A percentile compares a stretch with the other conserved stretches of the same genome.
phyloP scores from a whole-genome alignment of 371 early-diverging fungal species.

The Pancytospora epiphaga region DNA sequence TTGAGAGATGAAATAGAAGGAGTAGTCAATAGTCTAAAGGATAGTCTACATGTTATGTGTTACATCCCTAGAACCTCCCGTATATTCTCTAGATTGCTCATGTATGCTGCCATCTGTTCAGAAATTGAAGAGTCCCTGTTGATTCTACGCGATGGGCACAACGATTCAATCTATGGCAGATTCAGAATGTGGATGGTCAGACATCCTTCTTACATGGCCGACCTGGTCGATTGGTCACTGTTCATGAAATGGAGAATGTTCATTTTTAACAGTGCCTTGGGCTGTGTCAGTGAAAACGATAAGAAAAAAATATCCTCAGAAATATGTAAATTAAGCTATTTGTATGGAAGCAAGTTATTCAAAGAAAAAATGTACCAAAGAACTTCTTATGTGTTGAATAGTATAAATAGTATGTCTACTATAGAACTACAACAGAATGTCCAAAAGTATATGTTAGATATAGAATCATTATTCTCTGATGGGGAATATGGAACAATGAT shows the following conservation, averaged over 20 bases:
- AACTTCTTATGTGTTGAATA: conserved; percentile 10
- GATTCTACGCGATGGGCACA: neutral
- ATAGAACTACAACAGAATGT: conserved; percentile 29
- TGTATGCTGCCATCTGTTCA: neutral
- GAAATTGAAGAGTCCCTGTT: conserved; percentile 12
- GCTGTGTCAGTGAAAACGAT: neutral
- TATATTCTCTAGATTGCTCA: neutral
- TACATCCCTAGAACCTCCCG: conserved; percentile 4
- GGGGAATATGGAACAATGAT: conserved; percentile 15
- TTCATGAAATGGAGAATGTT: conserved; percentile 22
- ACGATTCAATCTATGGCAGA: conserved; percentile 18
- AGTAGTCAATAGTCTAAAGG: neutral
- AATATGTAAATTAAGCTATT: conserved; percentile 15
- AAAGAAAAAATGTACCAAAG: conserved; percentile 10
- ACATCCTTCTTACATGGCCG: neutral
- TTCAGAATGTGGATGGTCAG: conserved; percentile 33
- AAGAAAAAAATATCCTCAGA: conserved; percentile 15
- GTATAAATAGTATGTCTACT: conserved; percentile 8
- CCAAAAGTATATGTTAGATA: conserved; percentile 19
- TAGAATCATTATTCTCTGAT: neutral
- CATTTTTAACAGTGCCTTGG: conserved; percentile 15
- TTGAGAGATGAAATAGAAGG: neutral
- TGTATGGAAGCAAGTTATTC: conserved; percentile 8
- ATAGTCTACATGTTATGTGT: neutral
- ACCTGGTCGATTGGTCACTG: neutral